Conservation (phyloP, 768 basidiomycete species). For the Chalciporus pseudorubinellus region DNA sequence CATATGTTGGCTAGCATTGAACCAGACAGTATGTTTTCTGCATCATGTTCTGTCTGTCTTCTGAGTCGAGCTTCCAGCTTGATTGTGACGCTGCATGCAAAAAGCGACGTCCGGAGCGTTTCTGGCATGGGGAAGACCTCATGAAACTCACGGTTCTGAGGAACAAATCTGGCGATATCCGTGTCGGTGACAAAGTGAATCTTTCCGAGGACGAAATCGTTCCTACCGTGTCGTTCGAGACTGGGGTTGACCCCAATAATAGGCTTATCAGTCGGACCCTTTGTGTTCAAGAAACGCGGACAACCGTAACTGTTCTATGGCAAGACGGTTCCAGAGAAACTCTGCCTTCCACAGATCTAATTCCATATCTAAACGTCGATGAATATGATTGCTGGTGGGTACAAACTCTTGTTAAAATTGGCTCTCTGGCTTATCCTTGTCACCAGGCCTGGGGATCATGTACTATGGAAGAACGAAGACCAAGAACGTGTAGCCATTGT, state of each 20-base stretch:
- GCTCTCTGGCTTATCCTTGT: conserved; percentile 9
- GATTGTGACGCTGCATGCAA: conserved; percentile 50
- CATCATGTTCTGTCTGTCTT: not conserved
- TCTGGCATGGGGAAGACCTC: conserved; percentile 71
- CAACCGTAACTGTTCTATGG: conserved; percentile 77
- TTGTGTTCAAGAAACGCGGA: conserved; percentile 67
- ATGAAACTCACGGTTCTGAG: conserved; percentile 61
- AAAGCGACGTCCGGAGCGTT: conserved; percentile 64
- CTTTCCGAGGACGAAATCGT: conserved; percentile 49
- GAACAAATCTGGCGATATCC: conserved; percentile 61
- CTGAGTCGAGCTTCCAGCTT: conserved; percentile 45
- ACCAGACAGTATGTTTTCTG: conserved; percentile 63
- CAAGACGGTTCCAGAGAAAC: conserved; percentile 76
- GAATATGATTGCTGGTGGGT: conserved; percentile 89
- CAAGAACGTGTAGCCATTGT: conserved; percentile 66
- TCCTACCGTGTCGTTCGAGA: conserved; percentile 61
- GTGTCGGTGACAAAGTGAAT: conserved; percentile 69
- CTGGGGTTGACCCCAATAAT: conserved; percentile 43
- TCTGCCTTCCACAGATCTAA: conserved; percentile 58
- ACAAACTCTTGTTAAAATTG: not conserved
- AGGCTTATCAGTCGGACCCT: conserved; percentile 54
- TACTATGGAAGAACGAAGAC: conserved; percentile 79
- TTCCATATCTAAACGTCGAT: conserved; percentile 84
- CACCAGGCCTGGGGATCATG: conserved; percentile 86
- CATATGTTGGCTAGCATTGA: conserved; percentile 83